Percentiles rank a stretch among this genome's conserved stretches.
Evolutionary conservation across 331 rosid species (phyloP).

Genomic region (Stylosanthes scabra): DNA sequence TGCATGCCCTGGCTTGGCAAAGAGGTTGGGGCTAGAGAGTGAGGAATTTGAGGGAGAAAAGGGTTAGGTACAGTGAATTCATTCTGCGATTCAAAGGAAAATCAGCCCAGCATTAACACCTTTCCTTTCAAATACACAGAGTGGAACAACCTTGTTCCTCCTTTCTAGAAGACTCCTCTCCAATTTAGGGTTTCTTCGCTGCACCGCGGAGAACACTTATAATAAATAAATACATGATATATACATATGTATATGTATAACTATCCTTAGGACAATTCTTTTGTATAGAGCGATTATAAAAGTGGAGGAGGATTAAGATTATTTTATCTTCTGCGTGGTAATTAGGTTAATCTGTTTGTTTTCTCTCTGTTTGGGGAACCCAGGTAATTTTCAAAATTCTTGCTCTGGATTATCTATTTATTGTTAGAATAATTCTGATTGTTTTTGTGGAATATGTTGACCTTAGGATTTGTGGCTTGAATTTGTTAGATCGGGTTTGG

Average conservation of each 20-base stretch:
- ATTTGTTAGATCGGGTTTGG: slow-evolving; percentile 42
- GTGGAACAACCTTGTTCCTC: too few species aligned
- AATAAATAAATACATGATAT: too few species aligned
- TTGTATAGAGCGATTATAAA: background rate
- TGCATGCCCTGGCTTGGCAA: slow-evolving; percentile 10
- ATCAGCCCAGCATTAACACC: background rate
- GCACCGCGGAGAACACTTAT: background rate
- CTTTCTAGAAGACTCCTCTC: background rate
- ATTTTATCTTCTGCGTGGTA: background rate
- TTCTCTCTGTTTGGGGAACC: slow-evolving; percentile 4
- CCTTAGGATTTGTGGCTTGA: background rate
- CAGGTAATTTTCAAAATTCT: slow-evolving; percentile 27
- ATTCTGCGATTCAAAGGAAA: background rate
- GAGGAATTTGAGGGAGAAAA: background rate
- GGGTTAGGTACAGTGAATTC: background rate
- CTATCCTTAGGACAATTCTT: background rate
- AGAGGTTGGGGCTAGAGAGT: slow-evolving; percentile 13
- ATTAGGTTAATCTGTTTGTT: slow-evolving; percentile 16
- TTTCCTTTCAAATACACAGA: background rate
- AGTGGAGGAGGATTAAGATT: background rate
- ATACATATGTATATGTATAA: background rate
- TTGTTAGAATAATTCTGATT: background rate
- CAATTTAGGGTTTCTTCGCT: slow-evolving; percentile 27
- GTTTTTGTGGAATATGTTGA: slow-evolving; percentile 2
- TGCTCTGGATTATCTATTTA: background rate